Evolutionary conservation across 768 basidiomycete species (phyloP), one percentile per base, ranked within the genome.

Genomic region (Phanerodontia chrysosporium): DNA sequence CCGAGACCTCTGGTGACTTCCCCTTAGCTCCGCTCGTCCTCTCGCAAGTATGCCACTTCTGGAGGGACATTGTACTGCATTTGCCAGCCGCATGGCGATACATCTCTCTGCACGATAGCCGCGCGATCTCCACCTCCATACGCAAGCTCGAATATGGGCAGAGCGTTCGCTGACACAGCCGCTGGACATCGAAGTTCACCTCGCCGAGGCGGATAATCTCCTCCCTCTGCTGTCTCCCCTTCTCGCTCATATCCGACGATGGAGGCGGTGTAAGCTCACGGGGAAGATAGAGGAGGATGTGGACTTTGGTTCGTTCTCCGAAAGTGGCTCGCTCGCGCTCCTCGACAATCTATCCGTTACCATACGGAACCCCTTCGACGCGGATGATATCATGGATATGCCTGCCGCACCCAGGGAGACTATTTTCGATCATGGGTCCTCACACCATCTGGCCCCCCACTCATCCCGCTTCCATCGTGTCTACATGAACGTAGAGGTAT

Each of bases 151-250:
- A 27, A 66, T 83, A 0, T 90, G 84, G 85, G 72, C 80, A 29
- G 66, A 71, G 56, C 78, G 76, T 49, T 86, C 86, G 3, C 62
- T 70, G 5, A 82, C 83, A 0, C 76, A 88, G 36, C 74, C 75
- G 0, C 80, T 88, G 64, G 77, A 82, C 64, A 74, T 90, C 45
- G 74, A 81, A 60, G 73, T 90, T 52, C 74, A 82, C 36, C 66
- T 90, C 57, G 70, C 78, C 16, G 70, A 84, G 21, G 57, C 71
- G 27, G 82, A 87, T 58, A 72, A 73, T 57, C 73, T 89, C 32
- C 76, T 90, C 3, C 80, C 87, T 9, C 76, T 90, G 59, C 73
- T 90, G 32, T 84, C 86, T 0, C 85, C 84, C 4, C 74, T 90
- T 35, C 72, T 90, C 0, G 74, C 80, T 10, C 72, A 79, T 28